phyloP scores from a whole-genome alignment of 192 early-diverging fungal genomes.

The Lobosporangium transversale region DNA sequence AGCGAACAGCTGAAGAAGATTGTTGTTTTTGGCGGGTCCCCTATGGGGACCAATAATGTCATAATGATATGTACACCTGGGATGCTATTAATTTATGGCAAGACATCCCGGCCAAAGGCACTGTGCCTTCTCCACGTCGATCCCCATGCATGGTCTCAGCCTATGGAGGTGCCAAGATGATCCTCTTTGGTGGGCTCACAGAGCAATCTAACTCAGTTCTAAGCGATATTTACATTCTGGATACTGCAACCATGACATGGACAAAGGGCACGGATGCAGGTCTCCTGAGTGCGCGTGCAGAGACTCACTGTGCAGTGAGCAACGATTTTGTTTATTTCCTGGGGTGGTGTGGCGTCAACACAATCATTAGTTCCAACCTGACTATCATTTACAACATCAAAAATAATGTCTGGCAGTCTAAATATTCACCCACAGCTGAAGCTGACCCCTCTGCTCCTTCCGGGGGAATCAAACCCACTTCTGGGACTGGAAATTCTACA shows the following conservation, averaged over 20 bases:
- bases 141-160: constrained; percentile 18
- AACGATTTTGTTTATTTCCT: constrained; percentile 16
- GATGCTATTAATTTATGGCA: background rate
- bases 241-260: constrained; percentile 5
- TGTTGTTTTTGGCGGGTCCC: constrained; percentile 17
- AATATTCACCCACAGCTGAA: background rate
- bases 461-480: too few species aligned
- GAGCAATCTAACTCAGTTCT: background rate
- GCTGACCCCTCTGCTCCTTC: background rate
- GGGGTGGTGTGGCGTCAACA: background rate
- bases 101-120: background rate
- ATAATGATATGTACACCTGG: background rate
- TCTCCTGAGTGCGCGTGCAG: background rate
- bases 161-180: constrained; percentile 21
- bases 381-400: background rate
- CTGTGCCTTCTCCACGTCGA: constrained; percentile 6
- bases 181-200: constrained; percentile 21
- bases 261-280: constrained; percentile 4
- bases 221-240: constrained; percentile 16
- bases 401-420: constrained; percentile 2
- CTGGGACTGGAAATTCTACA: too few species aligned
- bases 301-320: constrained; percentile 11
- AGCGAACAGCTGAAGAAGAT: constrained; percentile 7
- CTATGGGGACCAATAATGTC: background rate
- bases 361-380: background rate